A percentile compares a stretch with the other conserved stretches of the same genome.
Conservation (phyloP, 352 stramenopile species). For the Pythium angustatum region DNA sequence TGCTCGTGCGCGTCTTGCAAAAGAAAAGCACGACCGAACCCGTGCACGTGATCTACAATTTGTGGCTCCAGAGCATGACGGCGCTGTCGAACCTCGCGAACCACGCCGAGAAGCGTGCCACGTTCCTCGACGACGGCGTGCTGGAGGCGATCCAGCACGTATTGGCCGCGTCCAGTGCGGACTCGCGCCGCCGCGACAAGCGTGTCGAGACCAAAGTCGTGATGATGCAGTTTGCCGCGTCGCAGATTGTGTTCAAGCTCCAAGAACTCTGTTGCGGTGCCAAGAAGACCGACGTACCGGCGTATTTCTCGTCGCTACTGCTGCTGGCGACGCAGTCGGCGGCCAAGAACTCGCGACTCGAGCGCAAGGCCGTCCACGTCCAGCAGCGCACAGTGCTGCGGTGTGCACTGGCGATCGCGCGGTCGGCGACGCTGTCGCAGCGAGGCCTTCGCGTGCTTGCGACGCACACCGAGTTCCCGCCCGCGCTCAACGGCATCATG, state of each 20-base stretch:
- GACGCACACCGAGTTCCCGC: slow-evolving; percentile 49
- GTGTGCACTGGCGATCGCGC: slow-evolving; percentile 64
- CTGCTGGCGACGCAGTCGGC: slow-evolving; percentile 58
- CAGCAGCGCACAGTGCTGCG: slow-evolving; percentile 66
- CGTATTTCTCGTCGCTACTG: slow-evolving; percentile 63
- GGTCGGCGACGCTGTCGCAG: slow-evolving; percentile 49
- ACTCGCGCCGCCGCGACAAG: slow-evolving; percentile 41
- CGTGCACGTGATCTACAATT: slow-evolving; percentile 43
- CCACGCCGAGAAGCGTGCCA: slow-evolving; percentile 35
- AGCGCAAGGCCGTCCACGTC: slow-evolving; percentile 38
- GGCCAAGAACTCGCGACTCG: slow-evolving; percentile 56
- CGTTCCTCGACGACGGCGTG: slow-evolving; percentile 59
- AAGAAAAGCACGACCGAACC: slow-evolving; percentile 44
- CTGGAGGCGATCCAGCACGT: slow-evolving; percentile 69
- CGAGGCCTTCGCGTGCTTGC: slow-evolving; percentile 53
- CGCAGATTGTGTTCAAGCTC: slow-evolving; percentile 65
- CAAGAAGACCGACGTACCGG: slow-evolving; percentile 37
- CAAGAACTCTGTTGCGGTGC: slow-evolving; percentile 47
- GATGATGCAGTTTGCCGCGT: slow-evolving; percentile 50
- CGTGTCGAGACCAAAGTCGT: slow-evolving; percentile 49
- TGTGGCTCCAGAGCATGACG: slow-evolving; percentile 55
- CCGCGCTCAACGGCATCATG: slow-evolving; percentile 83
- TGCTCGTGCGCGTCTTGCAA: slow-evolving; percentile 59
- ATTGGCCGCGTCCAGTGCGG: slow-evolving; percentile 41
- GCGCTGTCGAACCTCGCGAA: slow-evolving; percentile 64